Base-by-base conservation (phyloP, 768 basidiomycete species). In the Cyclocybe aegerita region DNA sequence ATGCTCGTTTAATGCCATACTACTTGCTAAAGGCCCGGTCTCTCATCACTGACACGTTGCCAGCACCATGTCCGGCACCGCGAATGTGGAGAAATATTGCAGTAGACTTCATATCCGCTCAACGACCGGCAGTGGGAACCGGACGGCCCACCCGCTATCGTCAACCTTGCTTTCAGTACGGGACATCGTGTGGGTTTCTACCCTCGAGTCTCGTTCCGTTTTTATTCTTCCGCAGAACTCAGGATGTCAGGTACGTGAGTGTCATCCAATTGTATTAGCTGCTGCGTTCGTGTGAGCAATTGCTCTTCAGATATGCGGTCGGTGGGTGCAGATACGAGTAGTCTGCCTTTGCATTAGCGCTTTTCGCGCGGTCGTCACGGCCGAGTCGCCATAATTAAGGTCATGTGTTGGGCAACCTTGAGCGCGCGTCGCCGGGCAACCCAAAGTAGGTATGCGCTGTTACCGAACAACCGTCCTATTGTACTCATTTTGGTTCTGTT, bases 361-460 rank as follows among this genome's bases (percentile, higher is more conserved):
- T 3, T 48, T 61, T 61, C 60, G 45, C 60, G 60, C 62, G 62
- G 56, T 59, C 57, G 58, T 63, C 62, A 59, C 59, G 62, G 59
- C 5, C 23, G 23, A 23, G 23, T 59, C 50, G 56, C 54, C 42
- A 41, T 46, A 48, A 43, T 40, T 17, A 52, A 45, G 58, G 60
- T 60, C 53, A 57, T 57, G 55, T 60, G 55, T 57, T 36, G 48
- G 11, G 32, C 29, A 41, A 42, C n/a, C 39, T 16, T 39, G 32
- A 35, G 3, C 9, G 7, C 36, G 11, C 36, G 43, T 39, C 48
- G 46, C 47, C 49, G 52, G 34, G 8, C 38, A 4, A 48, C 38
- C 23, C 30, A 23, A 23, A 23, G 23, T 23, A 23, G 23, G 23
- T 23, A 23, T 23, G 23, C 23, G 23, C 23, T 23, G 23, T 5